Conservation (phyloP, 306 rosid genomes). For the Carpinus viminea region DNA sequence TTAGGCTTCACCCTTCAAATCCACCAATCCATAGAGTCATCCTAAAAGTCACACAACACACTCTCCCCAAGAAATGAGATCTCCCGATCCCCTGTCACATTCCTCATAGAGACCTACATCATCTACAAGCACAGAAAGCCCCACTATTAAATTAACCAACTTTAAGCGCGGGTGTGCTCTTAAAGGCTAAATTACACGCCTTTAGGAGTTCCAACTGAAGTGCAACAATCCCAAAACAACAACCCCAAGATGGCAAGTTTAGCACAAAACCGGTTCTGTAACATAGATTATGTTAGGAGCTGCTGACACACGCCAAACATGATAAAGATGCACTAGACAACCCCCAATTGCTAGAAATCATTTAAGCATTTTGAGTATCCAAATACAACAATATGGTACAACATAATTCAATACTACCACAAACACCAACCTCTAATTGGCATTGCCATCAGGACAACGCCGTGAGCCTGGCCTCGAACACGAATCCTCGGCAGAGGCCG, state of each 20-base stretch:
- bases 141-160: neutral
- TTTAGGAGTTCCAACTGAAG: neutral
- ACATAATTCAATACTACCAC: neutral
- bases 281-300: neutral
- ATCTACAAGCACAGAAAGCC: neutral
- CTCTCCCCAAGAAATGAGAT: neutral
- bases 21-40: neutral
- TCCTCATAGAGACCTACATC: too few relatives aligned
- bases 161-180: neutral
- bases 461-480: conserved; percentile 75
- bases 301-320: neutral
- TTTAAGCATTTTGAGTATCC: neutral
- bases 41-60: neutral
- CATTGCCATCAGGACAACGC: conserved; percentile 50
- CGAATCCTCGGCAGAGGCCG: conserved; percentile 71
- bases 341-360: neutral
- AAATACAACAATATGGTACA: conserved; percentile 4
- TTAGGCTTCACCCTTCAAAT: neutral
- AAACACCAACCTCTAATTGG: conserved; percentile 21
- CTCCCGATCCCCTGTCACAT: neutral
- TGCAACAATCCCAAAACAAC: neutral
- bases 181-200: neutral
- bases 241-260: neutral
- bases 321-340: neutral
- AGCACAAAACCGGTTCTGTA: neutral